These are phyloP conservation scores for Salix purpurea DNA, from an alignment of 345 rosid genomes.

Conservation along the genomic window DNA sequence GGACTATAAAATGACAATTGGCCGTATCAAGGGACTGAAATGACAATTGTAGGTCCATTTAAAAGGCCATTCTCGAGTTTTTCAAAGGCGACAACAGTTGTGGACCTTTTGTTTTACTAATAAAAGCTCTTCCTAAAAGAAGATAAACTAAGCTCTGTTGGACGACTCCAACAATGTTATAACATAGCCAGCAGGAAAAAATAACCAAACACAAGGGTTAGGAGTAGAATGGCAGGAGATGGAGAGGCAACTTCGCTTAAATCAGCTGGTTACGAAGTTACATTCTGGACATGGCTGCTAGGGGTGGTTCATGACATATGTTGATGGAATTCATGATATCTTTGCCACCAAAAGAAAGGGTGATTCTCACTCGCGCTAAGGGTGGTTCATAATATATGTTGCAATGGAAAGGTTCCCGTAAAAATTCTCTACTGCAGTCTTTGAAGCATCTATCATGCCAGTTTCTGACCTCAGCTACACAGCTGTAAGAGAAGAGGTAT, in stretches of 20 bases:
- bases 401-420: conserved; percentile 46
- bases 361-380: conserved; percentile 39
- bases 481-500: conserved; percentile 35
- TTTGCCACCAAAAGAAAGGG: conserved; percentile 29
- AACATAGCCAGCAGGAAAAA: neutral
- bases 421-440: conserved; percentile 31
- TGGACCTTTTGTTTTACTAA: neutral
- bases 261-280: conserved; percentile 25
- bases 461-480: conserved; percentile 27
- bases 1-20: neutral
- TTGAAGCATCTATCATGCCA: conserved; percentile 28
- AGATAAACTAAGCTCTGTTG: neutral
- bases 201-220: neutral
- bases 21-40: neutral
- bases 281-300: conserved; percentile 32
- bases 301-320: no score
- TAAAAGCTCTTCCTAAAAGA: neutral
- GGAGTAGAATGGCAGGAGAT: neutral
- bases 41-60: neutral
- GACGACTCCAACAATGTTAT: neutral
- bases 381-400: conserved; percentile 32
- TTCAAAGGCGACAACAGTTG: neutral
- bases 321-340: conserved; percentile 30
- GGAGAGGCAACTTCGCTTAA: conserved; percentile 10
- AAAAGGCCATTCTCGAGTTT: neutral